Conservation (phyloP, 306 rosid genomes). For the Glycine tomentella region DNA sequence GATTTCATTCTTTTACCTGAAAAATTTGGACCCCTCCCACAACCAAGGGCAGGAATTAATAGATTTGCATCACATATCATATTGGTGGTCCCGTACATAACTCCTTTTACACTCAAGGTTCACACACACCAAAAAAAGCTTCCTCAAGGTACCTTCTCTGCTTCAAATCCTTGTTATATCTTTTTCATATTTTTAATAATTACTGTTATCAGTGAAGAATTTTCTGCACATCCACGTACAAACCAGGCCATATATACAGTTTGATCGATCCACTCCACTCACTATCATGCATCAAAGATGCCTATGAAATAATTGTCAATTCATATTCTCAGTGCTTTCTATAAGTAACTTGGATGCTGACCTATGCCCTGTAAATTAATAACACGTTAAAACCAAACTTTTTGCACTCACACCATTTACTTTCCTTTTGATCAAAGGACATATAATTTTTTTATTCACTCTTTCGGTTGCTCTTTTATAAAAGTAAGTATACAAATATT, state of each 20-base stretch:
- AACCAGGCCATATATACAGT: neutral
- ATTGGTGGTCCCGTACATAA: slow-evolving; percentile 35
- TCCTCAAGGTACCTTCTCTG: slow-evolving; percentile 3
- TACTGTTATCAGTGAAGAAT: neutral
- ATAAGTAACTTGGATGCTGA: slow-evolving; percentile 7
- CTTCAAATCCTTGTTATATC: too few relatives aligned
- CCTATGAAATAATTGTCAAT: slow-evolving; percentile 32
- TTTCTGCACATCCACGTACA: neutral
- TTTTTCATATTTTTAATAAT: neutral
- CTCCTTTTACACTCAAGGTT: slow-evolving; percentile 22
- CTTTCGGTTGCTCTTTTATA: neutral
- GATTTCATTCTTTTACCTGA: slow-evolving; percentile 50
- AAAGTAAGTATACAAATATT: too few relatives aligned
- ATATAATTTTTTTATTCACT: neutral
- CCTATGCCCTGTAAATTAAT: slow-evolving; percentile 10
- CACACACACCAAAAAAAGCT: neutral
- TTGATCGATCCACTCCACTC: slow-evolving; percentile 16
- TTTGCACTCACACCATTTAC: neutral
- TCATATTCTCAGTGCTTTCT: slow-evolving; percentile 27
- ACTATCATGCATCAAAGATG: slow-evolving; percentile 34
- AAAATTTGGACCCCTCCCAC: slow-evolving; percentile 51
- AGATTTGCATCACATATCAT: slow-evolving; percentile 9
- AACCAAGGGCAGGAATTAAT: slow-evolving; percentile 33
- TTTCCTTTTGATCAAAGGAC: neutral
- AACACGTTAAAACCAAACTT: slow-evolving; percentile 23